Base-by-base conservation (phyloP, 352 stramenopile species). In the Phytophthora hibernalis region DNA sequence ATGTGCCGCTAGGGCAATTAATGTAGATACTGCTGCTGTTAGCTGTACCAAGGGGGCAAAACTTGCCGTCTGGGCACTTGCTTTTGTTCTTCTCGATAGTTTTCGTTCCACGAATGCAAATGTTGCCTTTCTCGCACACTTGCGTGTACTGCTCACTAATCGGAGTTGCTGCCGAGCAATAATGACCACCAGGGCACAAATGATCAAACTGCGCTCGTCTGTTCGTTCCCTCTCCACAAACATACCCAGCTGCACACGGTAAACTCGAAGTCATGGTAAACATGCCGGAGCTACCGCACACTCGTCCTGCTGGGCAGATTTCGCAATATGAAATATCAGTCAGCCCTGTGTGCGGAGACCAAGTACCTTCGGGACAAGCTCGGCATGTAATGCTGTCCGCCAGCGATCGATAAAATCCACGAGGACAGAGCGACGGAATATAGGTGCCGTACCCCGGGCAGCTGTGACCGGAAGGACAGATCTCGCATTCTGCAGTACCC, bases 391-490 rank as follows among this genome's bases (percentile, higher is more conserved):
- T 91, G 20, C 89, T 97, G 67, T 99, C 97, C 3, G 94, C 92
- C 11, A 98, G 80, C 0, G 94, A 98, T 10, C 97, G 89, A 68
- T 99, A 99, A 24, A 80, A 97, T 4, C 97, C 97, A 35, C 77
- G 79, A 3, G 81, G 77, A 76, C 97, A 99, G 26, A 99, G 93
- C 20, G 91, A 95, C 20, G 97, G 97, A 35, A 98, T 90, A 66
- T 98, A 99, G 1, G 96, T 99, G 22, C 97, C 97, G 68, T 98
- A 99, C 4, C 83, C 88, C 0, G 95, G 70, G 60, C 95, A 98
- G 8, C 87, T 95, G 66, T 98, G 93, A 20, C 97, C 97, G 11
- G 97, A 92, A 24, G 97, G 97, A 56, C 97, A 99, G 0, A 97
- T 65, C 37, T 90, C 75, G 67, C 97, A 99, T 20, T 79, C 68